Evolutionary conservation across 106 monocot species (phyloP).

Genomic region (Dactylorhiza incarnata): DNA sequence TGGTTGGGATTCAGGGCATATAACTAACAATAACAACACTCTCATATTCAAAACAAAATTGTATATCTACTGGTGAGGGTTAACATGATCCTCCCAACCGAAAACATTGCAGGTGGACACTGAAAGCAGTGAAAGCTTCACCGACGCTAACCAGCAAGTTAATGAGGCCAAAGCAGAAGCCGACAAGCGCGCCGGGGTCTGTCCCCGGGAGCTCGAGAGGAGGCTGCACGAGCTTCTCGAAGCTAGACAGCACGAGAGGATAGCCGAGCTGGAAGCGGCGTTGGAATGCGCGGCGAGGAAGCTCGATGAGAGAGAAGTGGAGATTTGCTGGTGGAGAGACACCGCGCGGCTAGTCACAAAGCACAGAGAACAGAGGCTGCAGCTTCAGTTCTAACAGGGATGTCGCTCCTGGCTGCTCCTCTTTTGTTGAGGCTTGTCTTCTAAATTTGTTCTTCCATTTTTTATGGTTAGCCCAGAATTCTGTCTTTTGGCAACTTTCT

Average conservation of each 20-base stretch:
- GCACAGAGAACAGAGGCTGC: constrained; percentile 21
- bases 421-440: no score
- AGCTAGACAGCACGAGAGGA: constrained; percentile 50
- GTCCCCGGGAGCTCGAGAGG: constrained; percentile 54
- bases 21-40: no score
- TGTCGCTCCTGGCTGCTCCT: no score
- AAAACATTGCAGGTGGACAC: constrained; percentile 17
- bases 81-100: neutral
- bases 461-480: no score
- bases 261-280: constrained; percentile 56
- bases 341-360: constrained; percentile 40
- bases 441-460: no score
- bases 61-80: no score
- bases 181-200: constrained; percentile 20
- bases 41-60: no score
- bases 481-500: no score
- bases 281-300: constrained; percentile 30
- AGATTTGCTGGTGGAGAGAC: constrained; percentile 63
- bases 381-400: neutral
- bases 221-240: constrained; percentile 63
- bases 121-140: constrained; percentile 21
- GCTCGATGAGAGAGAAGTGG: constrained; percentile 53
- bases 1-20: no score
- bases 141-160: neutral
- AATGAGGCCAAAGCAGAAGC: constrained; percentile 17